A percentile compares a stretch with the other conserved stretches of the same genome.
Evolutionary conservation across 2,329 filamentous ascomycete species (phyloP).

Genomic region (Zymoseptoria passerinii): DNA sequence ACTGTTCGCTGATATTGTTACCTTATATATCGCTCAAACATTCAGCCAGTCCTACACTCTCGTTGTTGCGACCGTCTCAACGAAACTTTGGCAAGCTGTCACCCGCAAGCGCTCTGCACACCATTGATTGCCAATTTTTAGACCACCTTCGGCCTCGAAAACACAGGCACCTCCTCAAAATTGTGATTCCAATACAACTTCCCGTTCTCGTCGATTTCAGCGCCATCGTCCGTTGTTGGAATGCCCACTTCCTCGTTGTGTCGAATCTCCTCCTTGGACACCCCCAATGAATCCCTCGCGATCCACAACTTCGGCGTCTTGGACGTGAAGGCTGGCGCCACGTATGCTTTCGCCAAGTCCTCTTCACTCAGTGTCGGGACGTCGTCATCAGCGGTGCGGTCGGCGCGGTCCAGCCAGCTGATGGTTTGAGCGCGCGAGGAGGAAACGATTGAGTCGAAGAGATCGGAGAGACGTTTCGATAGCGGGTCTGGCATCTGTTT

Average conservation of each 20-base stretch:
- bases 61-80: too few relatives aligned
- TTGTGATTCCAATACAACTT: slow-evolving; percentile 38
- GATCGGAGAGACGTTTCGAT: slow-evolving; percentile 19
- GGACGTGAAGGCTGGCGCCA: slow-evolving; percentile 37
- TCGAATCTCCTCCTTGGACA: slow-evolving; percentile 35
- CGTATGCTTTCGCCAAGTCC: slow-evolving; percentile 34
- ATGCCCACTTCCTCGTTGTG: slow-evolving; percentile 34
- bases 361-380: slow-evolving; percentile 20
- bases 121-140: slow-evolving; percentile 2
- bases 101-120: too few relatives aligned
- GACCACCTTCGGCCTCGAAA: slow-evolving; percentile 26
- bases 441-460: slow-evolving; percentile 26
- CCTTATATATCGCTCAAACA: too few relatives aligned
- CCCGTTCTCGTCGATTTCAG: slow-evolving; percentile 38
- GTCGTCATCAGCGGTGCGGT: slow-evolving; percentile 12
- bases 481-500: slow-evolving; percentile 18
- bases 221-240: slow-evolving; percentile 38
- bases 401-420: slow-evolving; percentile 14
- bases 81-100: too few relatives aligned
- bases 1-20: too few relatives aligned
- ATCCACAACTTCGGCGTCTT: slow-evolving; percentile 41
- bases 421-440: slow-evolving; percentile 16
- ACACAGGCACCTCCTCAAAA: slow-evolving; percentile 38
- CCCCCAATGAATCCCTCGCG: slow-evolving; percentile 33
- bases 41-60: too few relatives aligned